Conservation (phyloP, 805 yeast species). For the Zygoascus tannicola region DNA sequence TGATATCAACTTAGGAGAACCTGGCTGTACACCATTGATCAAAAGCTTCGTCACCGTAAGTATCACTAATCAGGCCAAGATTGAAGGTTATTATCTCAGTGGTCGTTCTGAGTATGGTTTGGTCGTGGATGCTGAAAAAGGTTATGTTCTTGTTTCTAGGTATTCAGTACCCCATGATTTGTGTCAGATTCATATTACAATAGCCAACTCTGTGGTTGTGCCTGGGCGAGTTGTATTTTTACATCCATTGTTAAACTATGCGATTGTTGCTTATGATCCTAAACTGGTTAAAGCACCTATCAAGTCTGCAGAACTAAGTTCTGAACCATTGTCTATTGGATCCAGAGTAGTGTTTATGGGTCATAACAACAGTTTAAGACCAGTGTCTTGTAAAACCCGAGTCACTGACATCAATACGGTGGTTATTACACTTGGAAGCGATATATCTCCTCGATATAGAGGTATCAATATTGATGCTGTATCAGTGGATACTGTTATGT, state of each 20-base stretch:
- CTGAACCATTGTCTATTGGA: constrained; percentile 56
- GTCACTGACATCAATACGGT: constrained; percentile 70
- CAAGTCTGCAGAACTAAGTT: constrained; percentile 53
- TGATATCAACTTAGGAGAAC: constrained; percentile 33
- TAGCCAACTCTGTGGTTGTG: constrained; percentile 77
- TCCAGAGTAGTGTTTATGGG: constrained; percentile 74
- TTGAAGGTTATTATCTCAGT: constrained; percentile 50
- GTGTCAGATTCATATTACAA: constrained; percentile 62
- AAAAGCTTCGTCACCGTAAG: constrained; percentile 66
- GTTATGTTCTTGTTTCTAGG: constrained; percentile 72
- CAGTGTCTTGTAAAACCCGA: constrained; percentile 63
- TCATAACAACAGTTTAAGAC: constrained; percentile 57
- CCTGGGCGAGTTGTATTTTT: constrained; percentile 74
- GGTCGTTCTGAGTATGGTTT: constrained; percentile 61
- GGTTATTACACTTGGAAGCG: constrained; percentile 58
- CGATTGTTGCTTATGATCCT: constrained; percentile 77
- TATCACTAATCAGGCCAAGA: constrained; percentile 52
- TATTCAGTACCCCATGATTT: constrained; percentile 74
- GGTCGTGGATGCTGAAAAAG: constrained; percentile 69
- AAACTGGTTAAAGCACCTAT: constrained; percentile 60
- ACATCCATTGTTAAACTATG: constrained; percentile 83
- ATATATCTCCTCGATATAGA: constrained; percentile 64
- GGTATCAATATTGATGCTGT: constrained; percentile 77
- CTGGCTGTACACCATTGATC: constrained; percentile 45
- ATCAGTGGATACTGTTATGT: constrained; percentile 60